These are phyloP conservation scores for Papilionanthe hybrid DNA, from an alignment of 116 monocot genomes.

Conservation along the genomic window DNA sequence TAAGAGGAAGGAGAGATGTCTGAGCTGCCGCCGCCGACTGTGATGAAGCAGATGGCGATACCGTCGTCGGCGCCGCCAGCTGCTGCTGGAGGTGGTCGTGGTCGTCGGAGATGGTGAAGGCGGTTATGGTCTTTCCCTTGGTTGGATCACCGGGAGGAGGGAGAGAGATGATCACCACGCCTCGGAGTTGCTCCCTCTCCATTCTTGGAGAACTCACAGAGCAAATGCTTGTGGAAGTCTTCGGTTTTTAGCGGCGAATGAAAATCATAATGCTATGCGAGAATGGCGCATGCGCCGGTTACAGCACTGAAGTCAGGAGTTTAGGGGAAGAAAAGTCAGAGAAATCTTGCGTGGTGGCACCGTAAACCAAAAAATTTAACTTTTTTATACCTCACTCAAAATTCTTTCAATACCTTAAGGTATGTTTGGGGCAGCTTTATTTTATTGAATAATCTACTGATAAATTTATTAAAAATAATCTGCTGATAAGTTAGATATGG, in stretches of 20 bases:
- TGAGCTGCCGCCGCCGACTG: neutral
- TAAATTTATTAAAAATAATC: too few relatives aligned
- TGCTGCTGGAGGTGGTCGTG: conserved; percentile 5
- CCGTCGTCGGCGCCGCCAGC: neutral
- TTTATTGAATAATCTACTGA: too few relatives aligned
- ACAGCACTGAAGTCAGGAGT: too few relatives aligned
- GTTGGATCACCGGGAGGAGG: conserved; percentile 66
- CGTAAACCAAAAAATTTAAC: too few relatives aligned
- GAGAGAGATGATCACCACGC: conserved; percentile 71
- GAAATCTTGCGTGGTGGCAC: too few relatives aligned
- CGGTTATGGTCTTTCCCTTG: conserved; percentile 81
- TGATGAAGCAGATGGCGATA: neutral
- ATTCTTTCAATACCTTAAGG: too few relatives aligned
- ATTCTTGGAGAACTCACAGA: neutral
- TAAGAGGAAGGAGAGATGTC: neutral
- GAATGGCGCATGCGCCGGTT: too few relatives aligned
- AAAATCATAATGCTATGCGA: neutral
- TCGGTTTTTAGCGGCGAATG: neutral
- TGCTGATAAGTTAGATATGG: too few relatives aligned
- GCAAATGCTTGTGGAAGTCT: neutral
- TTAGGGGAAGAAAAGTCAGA: too few relatives aligned
- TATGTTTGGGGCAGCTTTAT: too few relatives aligned
- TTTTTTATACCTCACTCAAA: too few relatives aligned
- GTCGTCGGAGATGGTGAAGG: conserved; percentile 47
- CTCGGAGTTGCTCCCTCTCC: conserved; percentile 27